Base-by-base conservation (phyloP, 2,329 filamentous ascomycete species). In the Didymella lethalis region DNA sequence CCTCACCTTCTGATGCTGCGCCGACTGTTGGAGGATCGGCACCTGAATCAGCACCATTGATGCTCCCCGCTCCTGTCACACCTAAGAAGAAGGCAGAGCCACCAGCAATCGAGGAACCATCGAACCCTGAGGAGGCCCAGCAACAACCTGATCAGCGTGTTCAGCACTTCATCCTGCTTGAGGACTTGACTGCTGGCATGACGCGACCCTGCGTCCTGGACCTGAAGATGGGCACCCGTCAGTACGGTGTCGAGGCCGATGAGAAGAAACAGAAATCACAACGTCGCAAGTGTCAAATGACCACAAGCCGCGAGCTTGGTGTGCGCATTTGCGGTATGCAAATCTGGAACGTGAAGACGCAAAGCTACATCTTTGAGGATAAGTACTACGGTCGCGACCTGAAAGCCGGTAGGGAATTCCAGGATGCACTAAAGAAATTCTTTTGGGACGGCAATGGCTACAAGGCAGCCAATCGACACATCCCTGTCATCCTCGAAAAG, bases 151-250 rank as follows among this genome's bases (percentile, higher is more conserved):
- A 79, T 54, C 79, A 82, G 56, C 88, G 94, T 31, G 91, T 96
- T 4, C 92, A 97, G 70, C 96, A 94, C 74, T 99, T 99, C 74
- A 82, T 99, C 14, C 83, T 99, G 0, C 81, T 99, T 10, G 95
- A 99, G 77, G 95, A 99, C 75, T 84, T 99, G 47, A 99, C 95
- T 1, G 91, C 94, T 2, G 94, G 94, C 32, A 98, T 99, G 95
- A 93, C 92, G 74, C 88, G 91, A 49, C 95, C 95, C 5, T 98
- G 95, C 78, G 96, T 99, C 59, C 90, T 99, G 77, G 95, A 99
- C 74, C 83, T 99, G 62, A 99, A 99, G 76, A 99, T 99, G 95
- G 95, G 95, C 20, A 99, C 95, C 7, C 89, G 95, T 2, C 95
- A 99, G 74, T 98, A 97, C 75, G 95, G 95, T 7, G 88, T 98